These are phyloP conservation scores for Dendrostoma leiphaemia DNA, from an alignment of 2,329 filamentous ascomycete species.

Conservation along the genomic window DNA sequence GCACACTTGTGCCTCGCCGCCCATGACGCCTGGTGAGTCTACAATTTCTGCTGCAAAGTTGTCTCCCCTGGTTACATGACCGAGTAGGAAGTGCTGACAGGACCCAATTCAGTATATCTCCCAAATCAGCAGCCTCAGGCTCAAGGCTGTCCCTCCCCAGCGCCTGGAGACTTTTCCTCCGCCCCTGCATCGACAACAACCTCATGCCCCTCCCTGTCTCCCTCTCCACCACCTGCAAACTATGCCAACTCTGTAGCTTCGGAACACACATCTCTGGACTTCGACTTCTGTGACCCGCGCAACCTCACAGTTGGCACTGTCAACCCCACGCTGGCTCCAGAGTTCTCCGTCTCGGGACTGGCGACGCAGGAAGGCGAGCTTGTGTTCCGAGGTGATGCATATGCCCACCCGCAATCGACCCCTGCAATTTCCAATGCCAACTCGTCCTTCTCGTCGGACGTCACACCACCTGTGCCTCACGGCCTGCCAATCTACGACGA, in stretches of 20 bases:
- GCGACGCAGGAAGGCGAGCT: conserved; percentile 57
- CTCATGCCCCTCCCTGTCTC: conserved; percentile 81
- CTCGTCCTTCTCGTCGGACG: conserved; percentile 46
- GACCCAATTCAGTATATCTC: conserved; percentile 43
- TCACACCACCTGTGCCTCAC: conserved; percentile 48
- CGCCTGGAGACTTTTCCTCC: conserved; percentile 5
- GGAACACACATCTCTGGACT: conserved; percentile 54
- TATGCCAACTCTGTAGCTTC: conserved; percentile 67
- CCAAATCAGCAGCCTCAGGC: conserved; percentile 29
- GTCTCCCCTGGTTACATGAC: neutral
- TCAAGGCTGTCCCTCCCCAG: conserved; percentile 16
- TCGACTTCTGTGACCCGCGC: conserved; percentile 88
- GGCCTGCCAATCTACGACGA: conserved; percentile 76
- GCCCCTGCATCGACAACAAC: conserved; percentile 51
- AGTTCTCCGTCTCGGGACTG: conserved; percentile 62
- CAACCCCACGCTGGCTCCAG: conserved; percentile 50
- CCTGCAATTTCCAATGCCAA: conserved; percentile 29
- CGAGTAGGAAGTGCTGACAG: conserved; percentile 18
- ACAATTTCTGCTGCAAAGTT: conserved; percentile 10
- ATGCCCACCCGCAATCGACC: conserved; percentile 42
- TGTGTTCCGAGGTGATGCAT: conserved; percentile 46
- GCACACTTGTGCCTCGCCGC: conserved; percentile 75
- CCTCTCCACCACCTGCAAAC: conserved; percentile 77
- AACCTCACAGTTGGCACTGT: conserved; percentile 67
- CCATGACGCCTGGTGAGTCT: conserved; percentile 84